Evolutionary conservation across 2,329 filamentous ascomycete genomes (phyloP), one percentile per base, ranked within the genome.

Genomic region (Xylariomycetidae sp.): DNA sequence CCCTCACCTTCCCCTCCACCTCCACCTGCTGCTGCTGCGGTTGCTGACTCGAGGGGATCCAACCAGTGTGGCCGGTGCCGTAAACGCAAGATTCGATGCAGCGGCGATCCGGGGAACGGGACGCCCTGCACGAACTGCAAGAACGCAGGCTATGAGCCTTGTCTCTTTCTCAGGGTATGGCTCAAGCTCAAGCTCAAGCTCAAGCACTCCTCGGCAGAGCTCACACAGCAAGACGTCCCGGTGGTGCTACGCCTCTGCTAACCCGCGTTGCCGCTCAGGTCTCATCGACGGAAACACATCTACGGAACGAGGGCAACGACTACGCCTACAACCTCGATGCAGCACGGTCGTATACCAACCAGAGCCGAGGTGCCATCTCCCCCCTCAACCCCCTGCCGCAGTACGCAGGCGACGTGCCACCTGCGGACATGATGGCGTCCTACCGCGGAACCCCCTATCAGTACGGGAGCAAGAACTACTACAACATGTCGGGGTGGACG

Each of bases 81-180:
- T 40, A 89, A 90, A 64, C 77, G 90, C 38, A 96, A 96, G 68
- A 96, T 96, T 50, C 82, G 86, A 48, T 96, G 90, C 64, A 94
- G 85, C 52, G 90, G 90, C 26, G 87, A 95, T 54, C 69, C 73
- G 20, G 84, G 83, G 19, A 76, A 82, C 50, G 83, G 82, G n/a
- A 63, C 68, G 24, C 79, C 81, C n/a, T 96, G 90, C 60, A 68
- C 73, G 9, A 94, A 89, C 58, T 96, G 90, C 66, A 82, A 78
- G 50, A 77, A 70, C 40, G 82, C 89, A 32, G 82, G 83, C 10
- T 65, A 73, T 17, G 74, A 80, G 15, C 65, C 71, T 5, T 95
- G 90, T 56, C 75, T 81, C 37, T 95, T 94, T 53, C 67, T 93
- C 43, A 74, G 90, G 60, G 90, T 94, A 69, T 32, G 43, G 31